Percentiles rank a stretch among this genome's conserved stretches.
These are phyloP conservation scores for Orbilia blumenaviensis DNA, from an alignment of 2,329 filamentous ascomycete genomes.

Conservation along the genomic window DNA sequence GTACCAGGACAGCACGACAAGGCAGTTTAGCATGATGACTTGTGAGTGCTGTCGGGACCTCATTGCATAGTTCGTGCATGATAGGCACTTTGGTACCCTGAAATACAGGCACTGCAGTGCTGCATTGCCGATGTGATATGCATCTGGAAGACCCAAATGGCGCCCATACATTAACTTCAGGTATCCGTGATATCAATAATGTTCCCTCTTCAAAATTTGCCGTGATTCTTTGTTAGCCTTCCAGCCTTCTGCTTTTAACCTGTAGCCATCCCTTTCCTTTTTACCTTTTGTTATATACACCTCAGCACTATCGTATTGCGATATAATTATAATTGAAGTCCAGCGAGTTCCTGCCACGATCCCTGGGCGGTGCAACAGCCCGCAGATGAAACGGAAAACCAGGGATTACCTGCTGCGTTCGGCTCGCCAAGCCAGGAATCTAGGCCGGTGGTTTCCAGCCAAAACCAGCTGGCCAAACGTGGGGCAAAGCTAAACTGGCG, in stretches of 20 bases:
- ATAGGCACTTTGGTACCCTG: neutral
- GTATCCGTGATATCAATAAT: too few relatives aligned
- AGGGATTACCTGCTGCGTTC: conserved; percentile 20
- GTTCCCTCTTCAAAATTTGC: neutral
- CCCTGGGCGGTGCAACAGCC: conserved; percentile 28
- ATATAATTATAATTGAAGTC: neutral
- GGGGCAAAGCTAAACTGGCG: conserved; percentile 17
- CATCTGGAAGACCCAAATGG: too few relatives aligned
- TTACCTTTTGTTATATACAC: neutral
- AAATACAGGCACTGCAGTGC: neutral
- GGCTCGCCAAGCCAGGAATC: conserved; percentile 13
- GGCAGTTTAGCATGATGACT: conserved; percentile 26
- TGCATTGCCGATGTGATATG: neutral
- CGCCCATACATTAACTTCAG: too few relatives aligned
- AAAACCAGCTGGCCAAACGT: conserved; percentile 32
- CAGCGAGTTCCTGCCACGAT: conserved; percentile 8
- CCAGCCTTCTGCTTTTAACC: neutral
- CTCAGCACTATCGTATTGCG: neutral
- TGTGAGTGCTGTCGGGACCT: conserved; percentile 20
- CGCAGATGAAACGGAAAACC: conserved; percentile 22
- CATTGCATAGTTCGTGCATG: conserved; percentile 10
- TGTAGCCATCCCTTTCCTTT: neutral
- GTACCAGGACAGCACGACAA: conserved; percentile 11
- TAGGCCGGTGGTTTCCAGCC: neutral
- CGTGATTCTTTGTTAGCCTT: neutral